phyloP scores from a whole-genome alignment of 2,329 filamentous ascomycete genomes.

The Aureobasidium uvarum region DNA sequence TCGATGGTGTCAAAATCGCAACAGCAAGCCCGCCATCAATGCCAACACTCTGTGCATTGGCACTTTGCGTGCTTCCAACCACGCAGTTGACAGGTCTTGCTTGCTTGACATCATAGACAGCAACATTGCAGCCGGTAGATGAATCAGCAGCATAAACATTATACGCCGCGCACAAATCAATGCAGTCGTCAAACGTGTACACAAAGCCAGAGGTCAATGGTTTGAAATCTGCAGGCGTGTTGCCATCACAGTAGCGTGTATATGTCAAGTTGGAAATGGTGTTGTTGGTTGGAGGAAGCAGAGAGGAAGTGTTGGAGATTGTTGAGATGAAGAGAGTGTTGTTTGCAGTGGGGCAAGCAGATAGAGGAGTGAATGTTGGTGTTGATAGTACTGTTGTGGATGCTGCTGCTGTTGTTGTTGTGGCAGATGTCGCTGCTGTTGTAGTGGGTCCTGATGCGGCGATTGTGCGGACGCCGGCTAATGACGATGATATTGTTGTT shows the following conservation, averaged over 20 bases:
- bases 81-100: slow-evolving; percentile 37
- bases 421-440: not conserved
- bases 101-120: slow-evolving; percentile 35
- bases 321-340: slow-evolving; percentile 36
- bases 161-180: slow-evolving; percentile 39
- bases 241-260: slow-evolving; percentile 38
- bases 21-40: slow-evolving; percentile 27
- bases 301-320: slow-evolving; percentile 26
- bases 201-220: slow-evolving; percentile 37
- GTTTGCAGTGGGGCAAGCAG: slow-evolving; percentile 37
- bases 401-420: not conserved
- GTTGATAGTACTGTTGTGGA: slow-evolving; percentile 26
- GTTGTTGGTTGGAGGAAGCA: slow-evolving; percentile 22
- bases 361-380: slow-evolving; percentile 28
- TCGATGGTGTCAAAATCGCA: slow-evolving; percentile 21
- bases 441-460: slow-evolving; percentile 7
- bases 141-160: slow-evolving; percentile 32
- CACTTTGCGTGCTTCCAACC: slow-evolving; percentile 30
- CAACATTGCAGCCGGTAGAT: slow-evolving; percentile 35
- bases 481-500: not conserved
- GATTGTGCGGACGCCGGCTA: slow-evolving; percentile 6
- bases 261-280: slow-evolving; percentile 32
- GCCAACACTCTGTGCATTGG: slow-evolving; percentile 9
- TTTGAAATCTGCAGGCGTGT: slow-evolving; percentile 32
- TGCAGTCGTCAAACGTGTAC: slow-evolving; percentile 40